Evolutionary conservation across 768 basidiomycete genomes (phyloP).

Genomic region (Hericium erinaceus): DNA sequence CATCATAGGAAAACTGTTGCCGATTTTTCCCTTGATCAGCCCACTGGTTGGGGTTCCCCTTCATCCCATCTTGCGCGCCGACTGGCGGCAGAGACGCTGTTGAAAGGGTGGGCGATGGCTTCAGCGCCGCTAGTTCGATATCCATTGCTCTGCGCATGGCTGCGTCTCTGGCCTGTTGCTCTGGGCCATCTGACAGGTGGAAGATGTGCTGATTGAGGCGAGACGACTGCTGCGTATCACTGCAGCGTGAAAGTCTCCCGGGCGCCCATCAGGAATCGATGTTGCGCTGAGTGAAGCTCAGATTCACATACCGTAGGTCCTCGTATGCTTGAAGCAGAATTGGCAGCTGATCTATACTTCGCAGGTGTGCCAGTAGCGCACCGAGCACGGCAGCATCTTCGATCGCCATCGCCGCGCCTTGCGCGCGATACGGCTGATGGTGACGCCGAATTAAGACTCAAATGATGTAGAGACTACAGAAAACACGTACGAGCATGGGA

Average conservation of each 20-base stretch:
- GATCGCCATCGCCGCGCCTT: constrained; percentile 36
- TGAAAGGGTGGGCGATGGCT: constrained; percentile 8
- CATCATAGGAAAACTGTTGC: constrained; percentile 44
- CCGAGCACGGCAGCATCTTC: constrained; percentile 43
- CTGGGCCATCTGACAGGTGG: constrained; percentile 46
- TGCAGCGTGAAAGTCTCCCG: constrained; percentile 31
- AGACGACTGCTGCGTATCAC: constrained; percentile 38
- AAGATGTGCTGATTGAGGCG: constrained; percentile 44
- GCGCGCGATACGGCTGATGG: constrained; percentile 32
- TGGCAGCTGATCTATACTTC: constrained; percentile 31
- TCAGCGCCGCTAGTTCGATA: constrained; percentile 22
- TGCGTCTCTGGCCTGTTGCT: constrained; percentile 40
- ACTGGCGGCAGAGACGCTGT: not conserved
- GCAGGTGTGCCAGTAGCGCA: constrained; percentile 39
- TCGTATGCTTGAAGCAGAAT: constrained; percentile 44
- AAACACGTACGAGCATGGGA: constrained; percentile 30
- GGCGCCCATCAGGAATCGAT: not conserved
- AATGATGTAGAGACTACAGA: not conserved
- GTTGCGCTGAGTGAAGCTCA: not conserved
- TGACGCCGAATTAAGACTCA: not conserved
- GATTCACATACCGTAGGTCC: constrained; percentile 27
- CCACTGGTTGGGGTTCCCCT: constrained; percentile 46
- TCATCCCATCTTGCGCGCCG: constrained; percentile 13
- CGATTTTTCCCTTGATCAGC: constrained; percentile 42
- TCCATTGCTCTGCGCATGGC: constrained; percentile 43